A percentile compares a stretch with the other conserved stretches of the same genome.
Evolutionary conservation across 257 asterid species (phyloP).

Genomic region (Henckelia pumila): DNA sequence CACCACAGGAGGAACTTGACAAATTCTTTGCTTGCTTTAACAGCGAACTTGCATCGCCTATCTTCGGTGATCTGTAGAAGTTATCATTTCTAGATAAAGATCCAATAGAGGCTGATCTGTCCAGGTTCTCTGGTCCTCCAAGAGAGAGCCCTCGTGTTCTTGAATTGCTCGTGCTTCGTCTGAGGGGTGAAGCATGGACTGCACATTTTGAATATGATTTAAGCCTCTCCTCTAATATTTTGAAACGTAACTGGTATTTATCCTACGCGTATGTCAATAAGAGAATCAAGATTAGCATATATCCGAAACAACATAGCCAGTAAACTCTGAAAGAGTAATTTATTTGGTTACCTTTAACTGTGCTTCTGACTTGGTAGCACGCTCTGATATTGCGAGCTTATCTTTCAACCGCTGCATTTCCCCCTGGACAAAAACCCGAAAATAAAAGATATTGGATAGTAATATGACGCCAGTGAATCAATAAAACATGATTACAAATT

Average conservation of each 20-base stretch:
- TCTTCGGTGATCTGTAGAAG: slow-evolving; percentile 34
- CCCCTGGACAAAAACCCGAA: slow-evolving; percentile 36
- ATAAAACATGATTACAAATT: not conserved
- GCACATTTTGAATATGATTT: slow-evolving; percentile 48
- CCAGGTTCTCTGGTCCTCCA: slow-evolving; percentile 60
- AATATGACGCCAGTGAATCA: not conserved
- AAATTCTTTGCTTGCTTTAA: slow-evolving; percentile 43
- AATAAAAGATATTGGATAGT: not conserved
- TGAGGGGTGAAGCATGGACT: slow-evolving; percentile 41
- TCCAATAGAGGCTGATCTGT: slow-evolving; percentile 48
- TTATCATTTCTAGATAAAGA: slow-evolving; percentile 40
- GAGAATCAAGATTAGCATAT: slow-evolving; percentile 16
- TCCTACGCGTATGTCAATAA: slow-evolving; percentile 46
- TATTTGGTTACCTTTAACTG: slow-evolving; percentile 60
- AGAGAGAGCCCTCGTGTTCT: slow-evolving; percentile 53
- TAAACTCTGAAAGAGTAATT: slow-evolving; percentile 3
- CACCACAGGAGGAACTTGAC: slow-evolving; percentile 39
- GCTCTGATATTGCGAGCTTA: slow-evolving; percentile 72
- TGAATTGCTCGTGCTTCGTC: slow-evolving; percentile 52
- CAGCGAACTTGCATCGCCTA: slow-evolving; percentile 36
- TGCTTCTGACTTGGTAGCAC: slow-evolving; percentile 85
- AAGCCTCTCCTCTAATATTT: slow-evolving; percentile 83
- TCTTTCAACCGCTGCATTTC: slow-evolving; percentile 80
- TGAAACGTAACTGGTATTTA: slow-evolving; percentile 75
- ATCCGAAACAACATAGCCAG: slow-evolving; percentile 19